phyloP scores from a whole-genome alignment of 2,329 filamentous ascomycete genomes.

The Westerdykella ornata region DNA sequence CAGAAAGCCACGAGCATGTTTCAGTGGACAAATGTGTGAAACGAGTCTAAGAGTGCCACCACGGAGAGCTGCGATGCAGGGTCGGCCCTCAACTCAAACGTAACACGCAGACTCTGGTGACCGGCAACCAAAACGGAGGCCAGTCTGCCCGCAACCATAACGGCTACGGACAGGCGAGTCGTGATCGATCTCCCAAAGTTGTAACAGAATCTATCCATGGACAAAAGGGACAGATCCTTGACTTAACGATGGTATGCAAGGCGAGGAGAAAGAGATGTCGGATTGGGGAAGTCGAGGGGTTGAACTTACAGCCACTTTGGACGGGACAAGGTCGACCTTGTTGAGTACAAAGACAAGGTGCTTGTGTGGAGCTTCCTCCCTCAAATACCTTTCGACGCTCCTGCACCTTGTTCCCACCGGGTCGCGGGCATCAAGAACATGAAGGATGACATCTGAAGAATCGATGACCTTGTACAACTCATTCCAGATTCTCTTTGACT shows the following conservation, averaged over 20 bases:
- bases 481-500: constrained; percentile 78
- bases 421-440: constrained; percentile 62
- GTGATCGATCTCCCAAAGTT: constrained; percentile 92
- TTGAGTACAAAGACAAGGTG: constrained; percentile 86
- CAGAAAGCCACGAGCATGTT: constrained; percentile 23
- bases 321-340: constrained; percentile 89
- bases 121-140: constrained; percentile 80
- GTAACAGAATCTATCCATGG: constrained; percentile 93
- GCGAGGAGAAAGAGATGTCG: constrained; percentile 44
- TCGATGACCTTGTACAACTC: constrained; percentile 93
- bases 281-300: constrained; percentile 7
- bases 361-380: constrained; percentile 91
- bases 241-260: constrained; percentile 75
- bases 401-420: constrained; percentile 86
- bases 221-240: constrained; percentile 65
- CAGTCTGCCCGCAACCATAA: constrained; percentile 62
- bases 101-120: constrained; percentile 72
- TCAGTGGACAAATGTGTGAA: constrained; percentile 63
- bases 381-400: constrained; percentile 87
- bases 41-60: constrained; percentile 98
- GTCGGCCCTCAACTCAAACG: constrained; percentile 95
- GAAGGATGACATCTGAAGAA: constrained; percentile 92
- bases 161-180: constrained; percentile 59
- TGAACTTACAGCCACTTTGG: constrained; percentile 83
- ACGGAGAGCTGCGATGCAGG: constrained; percentile 54